Conservation (phyloP, 1,139 yeast species). For the Magnusiomyces paraingens region DNA sequence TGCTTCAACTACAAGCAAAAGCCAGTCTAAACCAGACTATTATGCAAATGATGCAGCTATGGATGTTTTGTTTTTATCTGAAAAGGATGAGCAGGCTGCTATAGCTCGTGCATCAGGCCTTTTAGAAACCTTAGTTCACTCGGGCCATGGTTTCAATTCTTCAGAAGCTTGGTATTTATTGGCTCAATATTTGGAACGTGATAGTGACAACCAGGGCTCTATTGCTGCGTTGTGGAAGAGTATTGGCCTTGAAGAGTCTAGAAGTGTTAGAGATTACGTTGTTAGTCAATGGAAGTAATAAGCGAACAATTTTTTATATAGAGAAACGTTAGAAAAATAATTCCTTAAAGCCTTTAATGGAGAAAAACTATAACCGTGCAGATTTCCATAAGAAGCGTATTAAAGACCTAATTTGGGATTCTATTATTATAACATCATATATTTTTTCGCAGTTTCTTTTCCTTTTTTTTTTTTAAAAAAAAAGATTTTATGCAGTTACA, state of each 20-base stretch:
- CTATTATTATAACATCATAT: no score
- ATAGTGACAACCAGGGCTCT: slow-evolving; percentile 50
- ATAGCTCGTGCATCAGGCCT: slow-evolving; percentile 56
- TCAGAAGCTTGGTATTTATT: slow-evolving; percentile 73
- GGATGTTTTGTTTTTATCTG: slow-evolving; percentile 33
- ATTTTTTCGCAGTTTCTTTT: no score
- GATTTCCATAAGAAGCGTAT: no score
- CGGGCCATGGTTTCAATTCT: slow-evolving; percentile 47
- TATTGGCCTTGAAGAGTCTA: slow-evolving; percentile 57
- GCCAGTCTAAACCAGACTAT: not conserved
- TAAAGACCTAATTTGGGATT: no score
- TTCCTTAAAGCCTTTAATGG: no score
- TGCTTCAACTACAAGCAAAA: not conserved
- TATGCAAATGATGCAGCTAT: not conserved
- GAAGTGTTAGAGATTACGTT: slow-evolving; percentile 50
- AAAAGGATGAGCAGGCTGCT: slow-evolving; percentile 57
- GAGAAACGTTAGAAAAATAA: no score
- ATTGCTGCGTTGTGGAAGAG: slow-evolving; percentile 57
- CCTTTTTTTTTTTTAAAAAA: no score
- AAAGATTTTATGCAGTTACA: slow-evolving; percentile 22
- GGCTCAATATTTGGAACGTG: slow-evolving; percentile 55
- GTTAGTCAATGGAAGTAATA: slow-evolving; percentile 2
- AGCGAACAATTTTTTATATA: no score
- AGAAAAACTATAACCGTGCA: no score
- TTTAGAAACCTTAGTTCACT: slow-evolving; percentile 52